Base-by-base conservation (phyloP, 2,329 filamentous ascomycete species). In the Chaetomium strumarium region DNA sequence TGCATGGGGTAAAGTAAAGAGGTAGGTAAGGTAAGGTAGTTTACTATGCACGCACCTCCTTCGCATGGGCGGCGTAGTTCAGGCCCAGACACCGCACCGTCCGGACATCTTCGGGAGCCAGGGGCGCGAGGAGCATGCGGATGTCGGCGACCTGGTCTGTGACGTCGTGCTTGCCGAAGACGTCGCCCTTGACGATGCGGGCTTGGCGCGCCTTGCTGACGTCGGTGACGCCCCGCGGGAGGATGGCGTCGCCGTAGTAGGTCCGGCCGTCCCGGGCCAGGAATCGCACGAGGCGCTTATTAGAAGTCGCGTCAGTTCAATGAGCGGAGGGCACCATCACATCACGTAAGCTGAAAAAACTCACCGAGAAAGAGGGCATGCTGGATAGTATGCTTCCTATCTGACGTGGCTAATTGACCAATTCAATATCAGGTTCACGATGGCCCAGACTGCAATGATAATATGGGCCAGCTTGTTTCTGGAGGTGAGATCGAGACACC, bases 241-340 rank as follows among this genome's bases (percentile, higher is more conserved):
- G 76, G 51, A 90, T 80, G 55, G 86, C 85, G 69, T 90, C 85
- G 60, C 86, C 87, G 58, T 88, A 88, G 68, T 88, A 86, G 34
- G 79, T 77, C 51, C 75, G 75, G 65, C 85, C 85, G 63, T 90
- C 83, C 61, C 78, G 81, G 62, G 85, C 82, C 9, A 88, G 77
- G 70, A 90, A 90, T 49, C 86, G 83, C 60, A 90, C 73, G 37
- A 90, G 82, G 62, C 84, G 81, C 82, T 88, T 62, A n/a, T n/a
- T n/a, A n/a, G 33, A 30, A n/a, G 13, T 14, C 6, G 7, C 13
- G 34, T 37, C 34, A 37, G 34, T n/a, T 8, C 14, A 16, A 3
- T 9, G n/a, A 37, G n/a, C 34, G 13, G 33, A 11, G 4, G 3
- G 12, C 16, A n/a, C n/a, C 34, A 13, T 14, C 34, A 5, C 34